Percentiles rank a stretch among this genome's conserved stretches.
These are phyloP conservation scores for Colletotrichum sp. DNA, from an alignment of 2,329 filamentous ascomycete genomes.

Conservation along the genomic window DNA sequence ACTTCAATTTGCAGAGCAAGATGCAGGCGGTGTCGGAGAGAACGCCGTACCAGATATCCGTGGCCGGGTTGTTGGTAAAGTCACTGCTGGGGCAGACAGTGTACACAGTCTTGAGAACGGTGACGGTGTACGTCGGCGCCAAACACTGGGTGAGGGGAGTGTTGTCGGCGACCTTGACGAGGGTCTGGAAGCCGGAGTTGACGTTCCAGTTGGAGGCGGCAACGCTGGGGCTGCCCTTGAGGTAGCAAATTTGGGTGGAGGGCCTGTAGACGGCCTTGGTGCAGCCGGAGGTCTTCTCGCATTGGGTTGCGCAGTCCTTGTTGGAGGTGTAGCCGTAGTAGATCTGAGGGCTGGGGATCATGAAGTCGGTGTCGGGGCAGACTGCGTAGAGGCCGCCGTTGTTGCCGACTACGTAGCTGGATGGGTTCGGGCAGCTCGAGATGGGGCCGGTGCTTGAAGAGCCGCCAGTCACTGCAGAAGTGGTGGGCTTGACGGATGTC, in stretches of 20 bases:
- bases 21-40: not conserved
- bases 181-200: not conserved
- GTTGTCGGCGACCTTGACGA: not conserved
- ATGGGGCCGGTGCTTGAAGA: not conserved
- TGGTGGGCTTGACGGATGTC: not conserved
- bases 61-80: conserved; percentile 2
- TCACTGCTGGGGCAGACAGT: conserved; percentile 8
- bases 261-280: not conserved
- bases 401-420: not conserved
- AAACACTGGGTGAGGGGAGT: not conserved
- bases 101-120: not conserved
- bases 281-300: not conserved
- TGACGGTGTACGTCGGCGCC: not conserved
- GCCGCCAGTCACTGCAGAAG: not conserved
- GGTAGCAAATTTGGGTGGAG: not conserved
- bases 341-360: conserved; percentile 1
- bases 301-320: not conserved
- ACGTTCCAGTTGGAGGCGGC: not conserved
- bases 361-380: conserved; percentile 3
- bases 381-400: not conserved
- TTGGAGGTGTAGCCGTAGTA: not conserved
- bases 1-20: not conserved
- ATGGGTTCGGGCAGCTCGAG: not conserved
- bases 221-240: not conserved
- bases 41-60: conserved; percentile 1